A percentile compares a stretch with the other conserved stretches of the same genome.
Conservation (phyloP, 2,329 filamentous ascomycete species). For the Tricladium varicosporioides region DNA sequence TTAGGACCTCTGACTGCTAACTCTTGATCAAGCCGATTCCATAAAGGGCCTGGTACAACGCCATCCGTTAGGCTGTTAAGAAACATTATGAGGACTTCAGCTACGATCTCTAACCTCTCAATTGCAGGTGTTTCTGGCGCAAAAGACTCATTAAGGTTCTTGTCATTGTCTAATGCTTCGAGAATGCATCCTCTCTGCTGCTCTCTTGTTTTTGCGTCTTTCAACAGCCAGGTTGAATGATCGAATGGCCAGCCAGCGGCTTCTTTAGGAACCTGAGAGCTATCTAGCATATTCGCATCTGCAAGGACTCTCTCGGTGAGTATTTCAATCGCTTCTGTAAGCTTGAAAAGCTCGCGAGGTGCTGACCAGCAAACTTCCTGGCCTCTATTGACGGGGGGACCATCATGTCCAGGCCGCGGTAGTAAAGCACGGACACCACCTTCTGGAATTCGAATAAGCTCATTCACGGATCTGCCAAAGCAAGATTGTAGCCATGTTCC, state of each 20-base stretch:
- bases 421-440: slow-evolving; percentile 66
- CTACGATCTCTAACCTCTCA: slow-evolving; percentile 71
- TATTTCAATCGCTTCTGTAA: slow-evolving; percentile 74
- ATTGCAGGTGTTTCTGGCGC: slow-evolving; percentile 60
- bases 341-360: slow-evolving; percentile 82
- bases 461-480: slow-evolving; percentile 83
- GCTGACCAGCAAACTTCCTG: slow-evolving; percentile 71
- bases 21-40: slow-evolving; percentile 64
- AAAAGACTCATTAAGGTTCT: slow-evolving; percentile 59
- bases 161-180: slow-evolving; percentile 72
- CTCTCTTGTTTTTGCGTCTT: slow-evolving; percentile 37
- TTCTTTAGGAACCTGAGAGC: slow-evolving; percentile 49
- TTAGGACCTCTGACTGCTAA: slow-evolving; percentile 45
- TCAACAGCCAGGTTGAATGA: slow-evolving; percentile 28
- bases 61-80: slow-evolving; percentile 75
- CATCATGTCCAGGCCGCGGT: slow-evolving; percentile 31
- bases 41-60: slow-evolving; percentile 68
- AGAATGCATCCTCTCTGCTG: slow-evolving; percentile 40
- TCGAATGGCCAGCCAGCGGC: slow-evolving; percentile 59
- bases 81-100: slow-evolving; percentile 71
- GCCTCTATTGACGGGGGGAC: slow-evolving; percentile 38
- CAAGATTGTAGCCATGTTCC: slow-evolving; percentile 78
- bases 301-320: slow-evolving; percentile 56
- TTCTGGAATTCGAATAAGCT: slow-evolving; percentile 82
- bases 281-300: slow-evolving; percentile 61